These are phyloP conservation scores for Mycotypha africana DNA, from an alignment of 371 early-diverging fungal species.

Conservation along the genomic window DNA sequence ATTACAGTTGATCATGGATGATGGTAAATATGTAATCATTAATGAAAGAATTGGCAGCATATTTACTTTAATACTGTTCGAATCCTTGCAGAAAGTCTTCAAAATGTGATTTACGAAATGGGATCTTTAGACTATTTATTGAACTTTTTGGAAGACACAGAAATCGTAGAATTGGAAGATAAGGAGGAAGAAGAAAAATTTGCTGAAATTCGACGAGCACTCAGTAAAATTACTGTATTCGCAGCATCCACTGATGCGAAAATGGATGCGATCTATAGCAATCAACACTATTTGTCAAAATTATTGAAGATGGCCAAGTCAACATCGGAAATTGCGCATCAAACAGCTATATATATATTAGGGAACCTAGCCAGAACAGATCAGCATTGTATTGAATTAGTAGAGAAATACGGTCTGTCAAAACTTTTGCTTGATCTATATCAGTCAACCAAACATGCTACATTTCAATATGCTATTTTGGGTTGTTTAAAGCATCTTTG, in stretches of 20 bases:
- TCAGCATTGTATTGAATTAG: conserved; percentile 52
- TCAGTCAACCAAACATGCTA: conserved; percentile 46
- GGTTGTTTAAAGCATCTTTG: conserved; percentile 59
- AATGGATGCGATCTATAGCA: conserved; percentile 41
- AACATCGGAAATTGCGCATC: conserved; percentile 21
- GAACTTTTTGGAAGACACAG: conserved; percentile 40
- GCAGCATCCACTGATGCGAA: conserved; percentile 47
- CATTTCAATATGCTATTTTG: conserved; percentile 54
- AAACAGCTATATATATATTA: conserved; percentile 49
- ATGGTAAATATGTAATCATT: conserved; percentile 19
- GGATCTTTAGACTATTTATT: conserved; percentile 30
- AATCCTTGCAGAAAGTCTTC: conserved; percentile 27
- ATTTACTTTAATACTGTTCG: neutral
- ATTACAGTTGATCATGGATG: conserved; percentile 34
- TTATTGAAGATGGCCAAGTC: conserved; percentile 41
- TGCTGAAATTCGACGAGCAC: conserved; percentile 34
- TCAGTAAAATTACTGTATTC: conserved; percentile 41
- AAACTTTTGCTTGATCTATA: conserved; percentile 41
- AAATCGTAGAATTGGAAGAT: conserved; percentile 22
- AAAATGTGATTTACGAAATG: conserved; percentile 33
- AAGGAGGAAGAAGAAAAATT: conserved; percentile 48
- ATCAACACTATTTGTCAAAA: conserved; percentile 31
- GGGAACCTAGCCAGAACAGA: conserved; percentile 67
- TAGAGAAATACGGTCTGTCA: conserved; percentile 44
- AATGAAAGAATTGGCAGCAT: neutral